Base-by-base conservation (phyloP, 1,284 basidiomycete species). In the Sanguinoderma infundibulare region DNA sequence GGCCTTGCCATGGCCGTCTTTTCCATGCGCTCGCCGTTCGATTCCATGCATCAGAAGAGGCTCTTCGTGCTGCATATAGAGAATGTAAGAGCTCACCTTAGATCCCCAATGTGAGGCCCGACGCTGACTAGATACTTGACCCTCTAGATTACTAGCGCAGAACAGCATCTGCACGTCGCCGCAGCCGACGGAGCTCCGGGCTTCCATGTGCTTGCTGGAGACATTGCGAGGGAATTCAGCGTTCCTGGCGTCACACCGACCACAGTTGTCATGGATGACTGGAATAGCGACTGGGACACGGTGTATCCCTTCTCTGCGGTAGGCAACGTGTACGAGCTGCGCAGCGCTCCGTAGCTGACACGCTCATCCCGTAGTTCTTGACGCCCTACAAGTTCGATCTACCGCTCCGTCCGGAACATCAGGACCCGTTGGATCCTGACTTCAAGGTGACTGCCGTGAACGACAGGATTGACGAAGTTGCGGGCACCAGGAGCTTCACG, bases 221-320 rank as follows among this genome's bases (percentile, higher is more conserved):
- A 86, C 28, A 84, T 98, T 6, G 84, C 87, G 1, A 67, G 74
- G 5, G 77, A 84, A 35, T 90, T 97, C 70, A 84, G 85, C 12
- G 75, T 77, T 1, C 69, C 76, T 1, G 77, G 77, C 20, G 67
- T 71, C 15, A 77, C 79, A 36, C 80, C 81, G 7, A 80, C 75
- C n/a, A 67, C 78, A 1, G 78, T 87, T 9, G 72, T 79, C 4
- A 88, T 92, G 86, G 78, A 89, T 66, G 83, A 86, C 51, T 83
- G 87, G 71, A 91, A 91, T 63, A 77, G 82, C 17, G 93, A 95
- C 67, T 96, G 94, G 94, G 93, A 96, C 76, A 80, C 87, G 1
- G 74, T 98, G 32, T 97, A 96, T 76, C 94, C 96, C 2, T 92
- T 95, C 73, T 93, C 91, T 5, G 78, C 86, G 55, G 91, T 91